A percentile compares a stretch with the other conserved stretches of the same genome.
Conservation (phyloP, 495 filamentous ascomycete genomes). For the Aspergillus coremiiformis region DNA sequence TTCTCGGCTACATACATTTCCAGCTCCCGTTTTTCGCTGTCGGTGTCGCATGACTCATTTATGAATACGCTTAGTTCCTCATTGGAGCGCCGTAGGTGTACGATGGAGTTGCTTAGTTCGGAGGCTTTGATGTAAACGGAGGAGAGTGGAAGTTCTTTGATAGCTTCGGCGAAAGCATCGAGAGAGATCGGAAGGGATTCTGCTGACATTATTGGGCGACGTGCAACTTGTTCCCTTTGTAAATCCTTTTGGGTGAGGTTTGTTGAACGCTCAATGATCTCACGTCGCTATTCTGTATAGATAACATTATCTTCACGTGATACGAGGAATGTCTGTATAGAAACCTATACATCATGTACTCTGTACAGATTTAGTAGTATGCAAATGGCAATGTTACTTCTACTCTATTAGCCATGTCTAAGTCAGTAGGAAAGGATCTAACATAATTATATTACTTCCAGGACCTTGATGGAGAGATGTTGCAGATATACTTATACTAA, state of each 20-base stretch:
- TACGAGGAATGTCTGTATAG: no score
- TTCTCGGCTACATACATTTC: conserved; percentile 55
- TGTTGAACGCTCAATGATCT: not conserved
- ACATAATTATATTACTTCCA: no score
- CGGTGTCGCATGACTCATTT: conserved; percentile 41
- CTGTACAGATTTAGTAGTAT: no score
- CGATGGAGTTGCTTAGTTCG: conserved; percentile 75
- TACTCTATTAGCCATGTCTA: no score
- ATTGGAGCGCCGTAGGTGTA: conserved; percentile 75
- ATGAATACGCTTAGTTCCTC: conserved; percentile 56
- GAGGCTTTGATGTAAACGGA: conserved; percentile 70
- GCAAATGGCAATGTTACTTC: no score
- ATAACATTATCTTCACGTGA: not conserved
- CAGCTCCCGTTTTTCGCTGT: conserved; percentile 57
- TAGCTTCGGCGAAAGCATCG: conserved; percentile 53
- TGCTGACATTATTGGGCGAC: conserved; percentile 26
- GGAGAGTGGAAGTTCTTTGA: conserved; percentile 63
- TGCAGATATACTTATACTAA: not conserved
- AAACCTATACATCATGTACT: no score
- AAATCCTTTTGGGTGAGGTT: not conserved
- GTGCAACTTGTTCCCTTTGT: not conserved
- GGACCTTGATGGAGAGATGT: no score
- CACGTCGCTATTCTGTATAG: not conserved
- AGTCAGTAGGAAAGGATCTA: no score
- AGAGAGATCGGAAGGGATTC: conserved; percentile 32